Percentiles rank a stretch among this genome's conserved stretches.
Evolutionary conservation across 805 yeast species (phyloP).

Genomic region (Pichia membranifaciens): DNA sequence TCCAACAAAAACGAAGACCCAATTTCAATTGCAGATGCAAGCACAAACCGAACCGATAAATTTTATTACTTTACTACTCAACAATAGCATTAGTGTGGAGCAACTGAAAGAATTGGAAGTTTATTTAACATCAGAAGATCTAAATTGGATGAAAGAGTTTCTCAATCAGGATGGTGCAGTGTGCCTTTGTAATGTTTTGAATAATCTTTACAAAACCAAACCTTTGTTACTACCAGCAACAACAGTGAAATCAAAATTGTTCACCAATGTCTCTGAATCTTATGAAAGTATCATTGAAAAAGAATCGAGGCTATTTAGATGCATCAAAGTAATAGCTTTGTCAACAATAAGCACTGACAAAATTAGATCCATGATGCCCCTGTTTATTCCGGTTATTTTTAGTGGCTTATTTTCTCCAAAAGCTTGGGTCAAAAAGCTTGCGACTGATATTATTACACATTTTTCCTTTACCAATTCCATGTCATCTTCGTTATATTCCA

Average conservation of each 20-base stretch:
- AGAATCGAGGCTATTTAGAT: slow-evolving; percentile 73
- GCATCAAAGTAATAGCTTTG: slow-evolving; percentile 75
- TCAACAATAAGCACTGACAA: slow-evolving; percentile 65
- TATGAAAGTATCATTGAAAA: slow-evolving; percentile 42
- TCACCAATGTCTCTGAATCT: slow-evolving; percentile 29
- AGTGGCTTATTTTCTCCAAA: slow-evolving; percentile 76
- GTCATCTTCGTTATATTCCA: slow-evolving; percentile 18
- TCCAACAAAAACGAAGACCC: slow-evolving; percentile 9
- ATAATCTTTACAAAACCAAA: slow-evolving; percentile 30
- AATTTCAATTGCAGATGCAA: slow-evolving; percentile 26
- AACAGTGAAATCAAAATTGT: slow-evolving; percentile 13
- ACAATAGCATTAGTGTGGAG: slow-evolving; percentile 58
- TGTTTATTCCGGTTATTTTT: slow-evolving; percentile 62
- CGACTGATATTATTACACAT: slow-evolving; percentile 67
- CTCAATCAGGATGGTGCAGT: slow-evolving; percentile 84
- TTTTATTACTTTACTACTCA: slow-evolving; percentile 69
- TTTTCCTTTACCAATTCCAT: slow-evolving; percentile 36
- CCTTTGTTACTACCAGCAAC: slow-evolving; percentile 15
- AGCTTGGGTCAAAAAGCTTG: slow-evolving; percentile 73
- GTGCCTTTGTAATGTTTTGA: slow-evolving; percentile 70
- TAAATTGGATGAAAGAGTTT: slow-evolving; percentile 77
- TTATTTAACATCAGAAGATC: slow-evolving; percentile 75
- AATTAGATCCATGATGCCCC: slow-evolving; percentile 42
- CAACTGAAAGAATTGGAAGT: slow-evolving; percentile 86
- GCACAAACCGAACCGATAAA: slow-evolving; percentile 25